Percentiles rank a stretch among this genome's conserved stretches.
These are phyloP conservation scores for Globisporangium middletonii DNA, from an alignment of 352 stramenopile genomes.

Conservation along the genomic window DNA sequence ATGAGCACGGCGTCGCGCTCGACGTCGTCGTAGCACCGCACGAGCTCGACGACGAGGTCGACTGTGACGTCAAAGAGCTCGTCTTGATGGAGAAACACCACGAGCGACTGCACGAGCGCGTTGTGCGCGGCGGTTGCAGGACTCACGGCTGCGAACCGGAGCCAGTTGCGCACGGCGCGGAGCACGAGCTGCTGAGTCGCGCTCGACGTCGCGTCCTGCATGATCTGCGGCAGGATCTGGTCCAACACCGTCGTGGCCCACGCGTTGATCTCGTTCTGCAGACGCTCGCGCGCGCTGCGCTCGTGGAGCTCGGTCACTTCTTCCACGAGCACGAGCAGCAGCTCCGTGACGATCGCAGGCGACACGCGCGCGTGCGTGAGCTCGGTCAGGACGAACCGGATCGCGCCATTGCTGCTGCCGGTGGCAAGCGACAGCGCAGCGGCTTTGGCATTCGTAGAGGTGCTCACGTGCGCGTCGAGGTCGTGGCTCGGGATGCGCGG, in stretches of 20 bases:
- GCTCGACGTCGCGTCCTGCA: conserved; percentile 46
- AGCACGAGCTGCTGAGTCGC: conserved; percentile 55
- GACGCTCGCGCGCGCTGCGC: conserved; percentile 31
- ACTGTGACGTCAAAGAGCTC: conserved; percentile 83
- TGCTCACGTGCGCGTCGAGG: conserved; percentile 16
- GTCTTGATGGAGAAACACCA: conserved; percentile 55
- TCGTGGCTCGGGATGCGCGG: conserved; percentile 39
- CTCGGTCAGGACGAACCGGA: conserved; percentile 55
- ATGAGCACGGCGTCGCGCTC: conserved; percentile 46
- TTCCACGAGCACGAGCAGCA: conserved; percentile 67
- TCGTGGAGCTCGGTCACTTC: conserved; percentile 53
- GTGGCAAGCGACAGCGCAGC: neutral
- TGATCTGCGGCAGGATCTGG: conserved; percentile 62
- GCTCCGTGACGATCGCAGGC: conserved; percentile 36
- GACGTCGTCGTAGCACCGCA: conserved; percentile 50
- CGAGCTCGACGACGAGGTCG: conserved; percentile 77
- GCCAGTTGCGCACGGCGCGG: conserved; percentile 53
- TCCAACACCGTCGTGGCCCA: conserved; percentile 57
- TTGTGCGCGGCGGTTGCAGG: conserved; percentile 47
- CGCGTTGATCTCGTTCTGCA: conserved; percentile 55
- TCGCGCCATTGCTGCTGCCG: conserved; percentile 21
- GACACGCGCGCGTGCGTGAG: conserved; percentile 32
- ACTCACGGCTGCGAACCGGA: conserved; percentile 44
- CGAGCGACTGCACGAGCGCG: conserved; percentile 57
- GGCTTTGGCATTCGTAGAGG: conserved; percentile 12